Evolutionary conservation across 371 early-diverging fungal species (phyloP).

Genomic region (Zychaea mexicana): DNA sequence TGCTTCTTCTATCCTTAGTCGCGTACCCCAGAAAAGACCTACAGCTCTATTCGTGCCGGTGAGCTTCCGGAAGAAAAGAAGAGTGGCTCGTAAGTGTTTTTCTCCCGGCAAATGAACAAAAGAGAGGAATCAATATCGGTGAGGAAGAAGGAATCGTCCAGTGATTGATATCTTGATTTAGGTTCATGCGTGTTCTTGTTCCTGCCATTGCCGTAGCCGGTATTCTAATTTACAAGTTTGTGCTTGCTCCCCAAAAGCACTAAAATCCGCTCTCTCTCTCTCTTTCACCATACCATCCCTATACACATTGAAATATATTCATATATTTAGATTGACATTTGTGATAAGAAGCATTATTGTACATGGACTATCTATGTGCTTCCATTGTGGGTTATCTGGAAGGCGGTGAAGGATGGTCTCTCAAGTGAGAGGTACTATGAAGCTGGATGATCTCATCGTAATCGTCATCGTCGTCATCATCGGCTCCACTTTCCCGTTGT

Average conservation of each 20-base stretch:
- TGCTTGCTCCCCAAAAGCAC: conserved; percentile 26
- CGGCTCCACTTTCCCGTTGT: too few relatives aligned
- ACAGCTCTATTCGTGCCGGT: conserved; percentile 37
- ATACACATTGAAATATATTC: too few relatives aligned
- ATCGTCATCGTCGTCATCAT: background rate
- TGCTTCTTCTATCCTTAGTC: conserved; percentile 22
- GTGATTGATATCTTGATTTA: background rate
- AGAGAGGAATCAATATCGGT: background rate
- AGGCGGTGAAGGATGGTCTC: background rate
- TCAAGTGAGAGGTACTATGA: background rate
- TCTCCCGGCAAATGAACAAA: too few relatives aligned
- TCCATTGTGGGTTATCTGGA: too few relatives aligned
- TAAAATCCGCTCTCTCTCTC: conserved; percentile 4
- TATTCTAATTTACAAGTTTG: conserved; percentile 40
- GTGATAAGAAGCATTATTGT: background rate
- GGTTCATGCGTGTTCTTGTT: conserved; percentile 28
- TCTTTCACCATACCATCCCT: too few relatives aligned
- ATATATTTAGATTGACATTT: background rate
- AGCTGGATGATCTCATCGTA: background rate
- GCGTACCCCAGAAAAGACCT: conserved; percentile 18
- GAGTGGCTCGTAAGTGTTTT: conserved; percentile 40
- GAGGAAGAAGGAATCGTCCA: background rate
- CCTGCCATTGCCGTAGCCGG: conserved; percentile 30
- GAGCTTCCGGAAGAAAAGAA: conserved; percentile 37
- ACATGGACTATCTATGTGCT: too few relatives aligned